Evolutionary conservation across 768 basidiomycete species (phyloP), one percentile per base, ranked within the genome.

Genomic region (Auricularia sp.): DNA sequence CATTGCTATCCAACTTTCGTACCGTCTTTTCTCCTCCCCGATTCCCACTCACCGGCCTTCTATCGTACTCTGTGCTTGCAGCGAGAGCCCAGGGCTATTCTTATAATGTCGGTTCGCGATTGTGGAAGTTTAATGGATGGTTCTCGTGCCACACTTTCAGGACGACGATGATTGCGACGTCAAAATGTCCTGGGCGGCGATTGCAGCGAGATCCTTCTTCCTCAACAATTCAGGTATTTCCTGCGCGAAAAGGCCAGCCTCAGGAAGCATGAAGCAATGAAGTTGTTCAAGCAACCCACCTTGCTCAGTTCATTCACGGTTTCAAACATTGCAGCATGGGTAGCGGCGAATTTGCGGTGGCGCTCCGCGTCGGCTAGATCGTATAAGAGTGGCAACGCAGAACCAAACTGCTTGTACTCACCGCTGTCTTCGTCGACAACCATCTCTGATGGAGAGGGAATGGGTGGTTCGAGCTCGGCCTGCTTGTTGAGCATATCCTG

Each of bases 401-500:
- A 1, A 23, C 23, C 23, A 1, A 5, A 33, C 56, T 6, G 34
- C 23, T 42, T 21, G 33, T 34, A 3, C 56, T 10, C 29, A 34
- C 56, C 14, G 56, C 7, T 8, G 23, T 59, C 56, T 6, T 23
- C 34, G 56, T 59, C 56, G 18, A 59, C 34, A 18, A 35, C 18
- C 56, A 59, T 59, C 1, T 59, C 34, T 18, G 47, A 51, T 5
- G 47, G 47, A 6, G 47, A 51, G 18, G 47, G 47, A 11, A 51
- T 51, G 6, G 47, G 47, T 6, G 47, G 47, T 3, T 59, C 56
- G 23, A 33, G 29, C 14, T 59, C 56, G 1, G 23, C 6, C 23
- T 59, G 56, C 56, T 59, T 35, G 56, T 70, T 71, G 44, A 80
- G 66, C 47, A 78, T 72, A 59, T 81, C 76, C 43, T 71, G 67